phyloP scores from a whole-genome alignment of 345 rosid genomes.

The Rhodamnia argentea region DNA sequence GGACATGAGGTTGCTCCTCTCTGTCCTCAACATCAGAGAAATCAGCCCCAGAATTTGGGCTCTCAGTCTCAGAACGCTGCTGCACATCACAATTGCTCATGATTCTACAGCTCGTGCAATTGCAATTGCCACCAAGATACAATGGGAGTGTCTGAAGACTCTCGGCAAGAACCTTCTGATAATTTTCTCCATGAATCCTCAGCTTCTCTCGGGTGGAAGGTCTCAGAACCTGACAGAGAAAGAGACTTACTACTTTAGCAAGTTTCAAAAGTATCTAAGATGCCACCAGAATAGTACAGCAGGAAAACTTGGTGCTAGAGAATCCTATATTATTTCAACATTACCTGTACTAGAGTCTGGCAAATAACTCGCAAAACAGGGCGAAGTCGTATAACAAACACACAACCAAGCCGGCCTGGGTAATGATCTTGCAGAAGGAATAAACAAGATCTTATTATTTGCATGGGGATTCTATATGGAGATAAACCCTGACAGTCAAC shows the following conservation, averaged over 20 bases:
- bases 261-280: neutral
- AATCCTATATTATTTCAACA: neutral
- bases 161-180: conserved; percentile 44
- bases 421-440: conserved; percentile 82
- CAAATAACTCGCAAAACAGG: conserved; percentile 74
- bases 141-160: conserved; percentile 62
- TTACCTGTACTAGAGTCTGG: conserved; percentile 87
- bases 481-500: conserved; percentile 89
- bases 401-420: conserved; percentile 76
- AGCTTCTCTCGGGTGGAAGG: conserved; percentile 74
- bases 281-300: neutral
- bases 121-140: conserved; percentile 77
- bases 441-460: conserved; percentile 76
- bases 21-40: conserved; percentile 17
- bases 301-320: neutral
- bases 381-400: conserved; percentile 83
- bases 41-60: conserved; percentile 3
- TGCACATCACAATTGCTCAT: neutral
- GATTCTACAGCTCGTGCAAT: conserved; percentile 53
- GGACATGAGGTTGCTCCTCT: conserved; percentile 2
- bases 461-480: conserved; percentile 86
- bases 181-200: conserved; percentile 70
- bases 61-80: conserved; percentile 6
- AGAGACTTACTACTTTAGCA: neutral
- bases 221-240: conserved; percentile 52